Evolutionary conservation across 192 early-diverging fungal species (phyloP), one percentile per base, ranked within the genome.

Genomic region (Phlyctochytrium arcticum): DNA sequence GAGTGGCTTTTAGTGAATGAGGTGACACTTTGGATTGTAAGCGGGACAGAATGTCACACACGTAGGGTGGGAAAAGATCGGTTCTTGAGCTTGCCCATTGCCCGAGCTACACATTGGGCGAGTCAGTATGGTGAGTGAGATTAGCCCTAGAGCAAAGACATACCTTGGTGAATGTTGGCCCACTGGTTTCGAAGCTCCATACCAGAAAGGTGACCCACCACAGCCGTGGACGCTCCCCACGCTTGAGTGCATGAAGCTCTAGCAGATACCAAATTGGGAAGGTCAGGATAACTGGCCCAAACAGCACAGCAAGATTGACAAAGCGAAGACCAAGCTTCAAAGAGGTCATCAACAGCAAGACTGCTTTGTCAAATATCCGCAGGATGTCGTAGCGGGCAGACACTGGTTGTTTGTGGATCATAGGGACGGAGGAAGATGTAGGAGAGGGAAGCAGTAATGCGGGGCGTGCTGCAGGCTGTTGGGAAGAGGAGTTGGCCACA

Each of bases 161-260:
- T 69, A 86, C 87, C 82, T 98, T 98, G 58, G 95, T 93, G 75
- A 96, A 98, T 8, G 96, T 93, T 8, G 96, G 94, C 0, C 96
- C 96, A 9, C 92, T 92, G 21, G 73, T 48, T 53, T 93, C 91
- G 84, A 95, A 89, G 50, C 88, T 85, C 49, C 54, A 78, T 39
- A 93, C 86, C 19, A 96, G 54, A 15, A 90, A 75, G 29, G 77
- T 67, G 70, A 94, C 90, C 92, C 95, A 98, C 90, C 89, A 93
- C 3, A 95, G 53, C 2, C 36, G 42, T 27, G 62, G 49, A n/a
- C 46, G 24, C 53, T 42, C n/a, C 8, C 56, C 36, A n/a, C 26
- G 15, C 35, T 46, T 54, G 26, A 62, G 33, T 6, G 36, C 6
- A 5, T 24, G 46, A 5, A 57, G 48, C 33, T 60, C 34, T 9